Base-by-base conservation (phyloP, 257 asterid species). In the Petunia axillaris region DNA sequence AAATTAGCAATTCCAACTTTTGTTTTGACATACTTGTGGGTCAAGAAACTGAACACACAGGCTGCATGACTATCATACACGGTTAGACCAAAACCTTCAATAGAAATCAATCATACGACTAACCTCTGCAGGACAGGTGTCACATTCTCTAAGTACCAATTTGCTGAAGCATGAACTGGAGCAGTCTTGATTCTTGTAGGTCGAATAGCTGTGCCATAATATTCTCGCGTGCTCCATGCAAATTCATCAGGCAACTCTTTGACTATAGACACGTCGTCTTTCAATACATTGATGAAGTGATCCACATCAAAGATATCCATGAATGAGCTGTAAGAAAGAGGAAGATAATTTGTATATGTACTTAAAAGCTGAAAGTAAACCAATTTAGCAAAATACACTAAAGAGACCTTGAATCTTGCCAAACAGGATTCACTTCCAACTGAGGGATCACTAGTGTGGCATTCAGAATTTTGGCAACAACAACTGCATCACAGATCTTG, bases 401-500 rank as follows among this genome's bases (percentile, higher is more conserved):
- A 54, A 57, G 75, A 65, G n/a, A 96, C 98, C 98, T 96, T 58
- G 98, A 94, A 89, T 96, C 98, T 87, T 91, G 87, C 98, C 99
- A 96, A 75, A 96, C 99, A 16, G 98, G 91, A 87, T 96, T 94
- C 48, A 94, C 92, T 94, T 96, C 99, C 62, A 96, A 90, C 85
- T 92, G 79, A 58, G 98, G 99, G 83, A 96, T 93, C 82, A 91
- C 85, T 67, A 96, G 98, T 62, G 98, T 96, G n/a, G 99, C 99
- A 83, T 96, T 96, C 85, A 96, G 86, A 63, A 94, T 90, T 82
- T 96, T 96, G 14, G 99, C 99, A 79, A 96, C 94, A 37, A 97
- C 99, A 81, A 93, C 99, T 81, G 97, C 99, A 88, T 96, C 99
- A 82, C 99, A 96, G 25, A 96, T 91, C 99, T 96, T 85, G 81